Base-by-base conservation (phyloP, 2,329 filamentous ascomycete species). In the Paecilomyces formosus region DNA sequence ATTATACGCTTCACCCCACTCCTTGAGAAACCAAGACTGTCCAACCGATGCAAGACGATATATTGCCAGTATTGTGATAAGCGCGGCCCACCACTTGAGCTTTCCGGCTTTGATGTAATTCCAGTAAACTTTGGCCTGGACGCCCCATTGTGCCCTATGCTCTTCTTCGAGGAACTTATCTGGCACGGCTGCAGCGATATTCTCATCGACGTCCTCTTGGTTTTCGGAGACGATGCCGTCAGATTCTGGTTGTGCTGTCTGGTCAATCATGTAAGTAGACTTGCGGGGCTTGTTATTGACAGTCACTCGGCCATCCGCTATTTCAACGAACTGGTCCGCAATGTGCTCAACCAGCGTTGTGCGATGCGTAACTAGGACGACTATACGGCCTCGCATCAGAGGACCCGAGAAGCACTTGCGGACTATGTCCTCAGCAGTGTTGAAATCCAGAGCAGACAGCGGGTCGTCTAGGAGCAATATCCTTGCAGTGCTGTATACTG, bases 91-190 rank as follows among this genome's bases (percentile, higher is more conserved):
- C 79, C 87, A 90, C 58, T 79, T 79, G 52, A 92, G 78, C 12
- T 85, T 88, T 1, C 92, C 92, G 4, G 91, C 90, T 71, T 86
- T 88, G 74, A 96, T 86, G 64, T 96, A 96, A 62, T 86, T 85
- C 85, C 89, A 91, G 68, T 96, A 96, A 0, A 96, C 87, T 6
- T 81, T 81, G 11, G 85, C 76, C 65, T 92, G 84, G 1, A 96
- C 89, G 1, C 88, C 86, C 18, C 92, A 91, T 60, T 89, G 82
- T 0, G 83, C 87, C 54, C 89, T 82, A 63, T 86, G 79, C 69
- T 94, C 89, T 31, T 92, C 89, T 66, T 92, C 87, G 53, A 92
- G 86, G 66, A 93, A 92, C 65, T 90, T 90, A 31, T 88, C 85
- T 0, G 88, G 86, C 12, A 85, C 76, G 0, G 83, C 84, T 9